Evolutionary conservation across 2,329 filamentous ascomycete genomes (phyloP).

Genomic region (Fusarium albidum): DNA sequence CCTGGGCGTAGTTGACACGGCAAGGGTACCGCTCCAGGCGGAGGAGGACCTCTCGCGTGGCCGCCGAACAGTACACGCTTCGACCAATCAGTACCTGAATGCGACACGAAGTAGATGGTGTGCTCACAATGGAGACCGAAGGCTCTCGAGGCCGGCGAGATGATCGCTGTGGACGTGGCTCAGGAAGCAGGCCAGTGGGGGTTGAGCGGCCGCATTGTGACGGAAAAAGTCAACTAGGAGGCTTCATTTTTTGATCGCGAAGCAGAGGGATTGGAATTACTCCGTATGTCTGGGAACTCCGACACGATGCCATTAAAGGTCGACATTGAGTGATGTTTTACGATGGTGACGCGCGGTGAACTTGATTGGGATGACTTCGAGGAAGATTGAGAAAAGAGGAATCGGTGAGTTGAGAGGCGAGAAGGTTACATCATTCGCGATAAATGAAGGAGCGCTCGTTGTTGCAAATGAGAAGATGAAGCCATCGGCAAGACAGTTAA

Average conservation of each 20-base stretch:
- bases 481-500: too few species aligned
- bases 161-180: constrained; percentile 95
- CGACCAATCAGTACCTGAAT: not conserved
- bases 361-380: not conserved
- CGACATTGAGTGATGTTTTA: constrained; percentile 63
- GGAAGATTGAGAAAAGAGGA: not conserved
- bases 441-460: too few species aligned
- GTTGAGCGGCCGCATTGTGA: constrained; percentile 56
- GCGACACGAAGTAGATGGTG: not conserved
- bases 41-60: constrained; percentile 82
- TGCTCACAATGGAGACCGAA: constrained; percentile 75
- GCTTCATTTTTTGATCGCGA: constrained; percentile 1
- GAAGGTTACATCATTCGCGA: too few species aligned
- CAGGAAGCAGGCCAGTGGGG: constrained; percentile 84
- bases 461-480: too few species aligned
- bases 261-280: constrained; percentile 45
- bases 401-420: too few species aligned
- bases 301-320: constrained; percentile 76
- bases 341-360: not conserved
- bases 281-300: constrained; percentile 83
- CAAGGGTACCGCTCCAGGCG: constrained; percentile 81
- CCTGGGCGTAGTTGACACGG: constrained; percentile 81
- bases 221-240: constrained; percentile 82
- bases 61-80: constrained; percentile 85
- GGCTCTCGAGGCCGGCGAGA: constrained; percentile 78